phyloP scores from a whole-genome alignment of 2,329 filamentous ascomycete species.

The Neocucurbitaria cava region DNA sequence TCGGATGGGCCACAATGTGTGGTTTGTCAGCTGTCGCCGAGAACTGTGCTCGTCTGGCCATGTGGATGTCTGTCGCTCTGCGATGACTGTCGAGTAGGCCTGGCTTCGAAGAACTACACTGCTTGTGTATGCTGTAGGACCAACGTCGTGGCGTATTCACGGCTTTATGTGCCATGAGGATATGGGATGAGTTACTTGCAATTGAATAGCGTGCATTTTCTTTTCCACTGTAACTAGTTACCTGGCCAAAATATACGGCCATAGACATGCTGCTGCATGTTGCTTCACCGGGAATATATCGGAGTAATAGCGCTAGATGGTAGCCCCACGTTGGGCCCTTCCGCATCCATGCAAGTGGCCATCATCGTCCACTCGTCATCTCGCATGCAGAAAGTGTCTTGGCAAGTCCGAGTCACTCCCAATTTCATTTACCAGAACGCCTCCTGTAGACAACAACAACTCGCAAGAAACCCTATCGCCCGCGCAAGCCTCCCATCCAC shows the following conservation, averaged over 20 bases:
- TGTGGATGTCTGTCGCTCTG: slow-evolving; percentile 94
- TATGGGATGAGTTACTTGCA: background rate
- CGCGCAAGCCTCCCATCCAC: slow-evolving; percentile 24
- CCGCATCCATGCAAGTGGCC: slow-evolving; percentile 13
- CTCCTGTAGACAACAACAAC: slow-evolving; percentile 15
- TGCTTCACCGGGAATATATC: background rate
- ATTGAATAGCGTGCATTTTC: background rate
- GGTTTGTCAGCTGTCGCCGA: slow-evolving; percentile 84
- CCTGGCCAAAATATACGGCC: background rate
- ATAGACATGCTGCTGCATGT: background rate
- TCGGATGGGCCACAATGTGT: slow-evolving; percentile 84
- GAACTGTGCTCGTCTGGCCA: slow-evolving; percentile 94
- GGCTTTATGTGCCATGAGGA: slow-evolving; percentile 80
- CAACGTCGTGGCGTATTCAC: slow-evolving; percentile 86
- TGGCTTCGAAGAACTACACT: slow-evolving; percentile 97
- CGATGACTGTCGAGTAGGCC: slow-evolving; percentile 90
- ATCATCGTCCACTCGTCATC: slow-evolving; percentile 19
- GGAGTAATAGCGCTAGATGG: background rate
- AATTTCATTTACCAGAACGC: slow-evolving; percentile 11
- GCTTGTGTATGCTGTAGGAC: slow-evolving; percentile 94
- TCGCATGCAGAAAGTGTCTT: slow-evolving; percentile 12
- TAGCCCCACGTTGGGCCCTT: slow-evolving; percentile 18
- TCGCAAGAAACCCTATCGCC: slow-evolving; percentile 18
- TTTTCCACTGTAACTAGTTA: background rate
- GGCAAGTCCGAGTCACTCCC: slow-evolving; percentile 20